Evolutionary conservation across 2,329 filamentous ascomycete genomes (phyloP).

Genomic region (Boeremia lycopersici): DNA sequence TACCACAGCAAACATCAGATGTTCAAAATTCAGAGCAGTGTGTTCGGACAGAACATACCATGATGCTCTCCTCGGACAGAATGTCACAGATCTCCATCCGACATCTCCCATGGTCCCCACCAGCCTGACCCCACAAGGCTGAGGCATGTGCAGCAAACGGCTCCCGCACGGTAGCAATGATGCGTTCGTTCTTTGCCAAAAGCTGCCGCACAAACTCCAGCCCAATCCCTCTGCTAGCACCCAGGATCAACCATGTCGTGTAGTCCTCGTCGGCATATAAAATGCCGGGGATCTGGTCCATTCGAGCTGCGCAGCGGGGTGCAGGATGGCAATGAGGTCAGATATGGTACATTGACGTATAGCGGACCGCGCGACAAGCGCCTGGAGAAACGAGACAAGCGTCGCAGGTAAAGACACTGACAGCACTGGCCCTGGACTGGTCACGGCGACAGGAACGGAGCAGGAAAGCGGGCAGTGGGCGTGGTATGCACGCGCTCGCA

Average conservation of each 20-base stretch:
- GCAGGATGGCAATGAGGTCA: slow-evolving; percentile 14
- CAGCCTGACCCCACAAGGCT: slow-evolving; percentile 49
- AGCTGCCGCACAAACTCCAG: slow-evolving; percentile 60
- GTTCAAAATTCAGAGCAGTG: neutral
- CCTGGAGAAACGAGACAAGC: slow-evolving; percentile 3
- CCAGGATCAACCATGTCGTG: slow-evolving; percentile 55
- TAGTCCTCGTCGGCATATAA: slow-evolving; percentile 49
- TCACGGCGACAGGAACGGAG: slow-evolving; percentile 2
- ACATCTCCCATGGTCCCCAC: slow-evolving; percentile 54
- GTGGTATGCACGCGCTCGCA: slow-evolving; percentile 10
- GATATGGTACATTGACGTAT: slow-evolving; percentile 19
- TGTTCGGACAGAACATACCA: slow-evolving; percentile 30
- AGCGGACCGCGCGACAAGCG: slow-evolving; percentile 3
- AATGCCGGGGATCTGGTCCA: slow-evolving; percentile 52
- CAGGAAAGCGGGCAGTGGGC: slow-evolving; percentile 7
- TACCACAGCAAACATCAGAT: neutral
- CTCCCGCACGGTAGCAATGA: slow-evolving; percentile 59
- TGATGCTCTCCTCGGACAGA: slow-evolving; percentile 58
- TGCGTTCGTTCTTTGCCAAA: slow-evolving; percentile 53
- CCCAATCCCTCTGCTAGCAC: slow-evolving; percentile 57
- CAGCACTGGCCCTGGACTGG: neutral
- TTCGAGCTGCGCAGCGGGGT: slow-evolving; percentile 27
- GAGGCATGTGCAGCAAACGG: slow-evolving; percentile 48
- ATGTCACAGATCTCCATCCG: slow-evolving; percentile 60
- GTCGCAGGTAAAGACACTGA: slow-evolving; percentile 3